Conservation (phyloP, 2,329 filamentous ascomycete species). For the Ampelomyces quisqualis region DNA sequence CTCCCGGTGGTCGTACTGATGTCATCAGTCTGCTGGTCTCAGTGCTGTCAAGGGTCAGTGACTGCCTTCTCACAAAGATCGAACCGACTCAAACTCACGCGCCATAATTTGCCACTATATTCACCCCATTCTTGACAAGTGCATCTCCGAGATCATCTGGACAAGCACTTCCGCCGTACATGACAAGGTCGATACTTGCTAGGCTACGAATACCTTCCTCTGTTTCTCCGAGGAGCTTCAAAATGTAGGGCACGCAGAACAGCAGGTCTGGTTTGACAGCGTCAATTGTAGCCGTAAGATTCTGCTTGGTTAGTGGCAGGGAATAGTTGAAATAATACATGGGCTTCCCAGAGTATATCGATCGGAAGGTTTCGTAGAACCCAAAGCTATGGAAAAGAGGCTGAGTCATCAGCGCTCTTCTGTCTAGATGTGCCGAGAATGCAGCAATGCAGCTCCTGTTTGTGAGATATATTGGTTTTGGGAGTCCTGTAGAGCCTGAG, state of each 20-base stretch:
- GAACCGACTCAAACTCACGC: conserved; percentile 54
- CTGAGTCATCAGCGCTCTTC: conserved; percentile 27
- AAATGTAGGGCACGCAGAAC: conserved; percentile 63
- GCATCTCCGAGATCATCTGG: conserved; percentile 60
- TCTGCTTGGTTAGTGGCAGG: conserved; percentile 22
- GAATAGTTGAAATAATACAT: conserved; percentile 31
- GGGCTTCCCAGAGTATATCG: conserved; percentile 25
- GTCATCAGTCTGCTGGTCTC: conserved; percentile 67
- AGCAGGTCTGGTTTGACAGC: conserved; percentile 55
- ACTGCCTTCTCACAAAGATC: no score
- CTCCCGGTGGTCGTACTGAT: conserved; percentile 54
- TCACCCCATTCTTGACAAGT: conserved; percentile 55
- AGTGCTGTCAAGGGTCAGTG: conserved; percentile 48
- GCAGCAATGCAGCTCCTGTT: conserved; percentile 45
- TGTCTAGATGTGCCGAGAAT: conserved; percentile 21
- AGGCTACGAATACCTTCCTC: conserved; percentile 56
- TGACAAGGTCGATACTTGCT: conserved; percentile 53
- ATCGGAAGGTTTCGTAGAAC: conserved; percentile 30
- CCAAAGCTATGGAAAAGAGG: conserved; percentile 31
- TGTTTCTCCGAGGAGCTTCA: conserved; percentile 63
- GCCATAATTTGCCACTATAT: conserved; percentile 60
- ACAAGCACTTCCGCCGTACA: conserved; percentile 60
- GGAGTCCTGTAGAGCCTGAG: conserved; percentile 60
- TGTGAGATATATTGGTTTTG: conserved; percentile 63
- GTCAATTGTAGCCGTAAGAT: conserved; percentile 18